A percentile compares a stretch with the other conserved stretches of the same genome.
phyloP scores from a whole-genome alignment of 768 basidiomycete species.

The Suillus ampliporus region DNA sequence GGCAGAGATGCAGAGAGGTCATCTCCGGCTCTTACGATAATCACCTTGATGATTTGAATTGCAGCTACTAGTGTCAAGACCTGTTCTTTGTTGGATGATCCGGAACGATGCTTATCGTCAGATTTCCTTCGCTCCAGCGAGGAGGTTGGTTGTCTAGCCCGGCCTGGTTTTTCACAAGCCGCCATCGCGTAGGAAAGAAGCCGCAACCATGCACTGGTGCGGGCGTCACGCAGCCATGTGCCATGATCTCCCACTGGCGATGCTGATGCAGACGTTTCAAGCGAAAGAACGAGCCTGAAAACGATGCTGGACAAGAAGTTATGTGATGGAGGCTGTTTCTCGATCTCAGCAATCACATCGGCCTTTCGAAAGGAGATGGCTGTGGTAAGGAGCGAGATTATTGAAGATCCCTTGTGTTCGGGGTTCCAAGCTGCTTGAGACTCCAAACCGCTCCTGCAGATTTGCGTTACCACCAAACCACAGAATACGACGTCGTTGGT shows the following conservation, averaged over 20 bases:
- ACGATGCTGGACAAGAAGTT: slow-evolving; percentile 69
- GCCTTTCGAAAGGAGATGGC: slow-evolving; percentile 54
- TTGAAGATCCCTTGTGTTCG: slow-evolving; percentile 18
- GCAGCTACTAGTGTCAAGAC: slow-evolving; percentile 49
- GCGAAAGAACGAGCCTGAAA: slow-evolving; percentile 59
- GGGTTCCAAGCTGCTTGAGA: slow-evolving; percentile 44
- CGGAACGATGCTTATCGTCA: slow-evolving; percentile 37
- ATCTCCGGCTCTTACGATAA: slow-evolving; percentile 64
- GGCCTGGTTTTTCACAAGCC: slow-evolving; percentile 48
- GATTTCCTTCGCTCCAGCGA: slow-evolving; percentile 52
- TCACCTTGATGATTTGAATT: slow-evolving; percentile 70
- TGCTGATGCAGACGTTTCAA: slow-evolving; percentile 56
- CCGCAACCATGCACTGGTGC: slow-evolving; percentile 63
- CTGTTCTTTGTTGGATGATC: slow-evolving; percentile 22
- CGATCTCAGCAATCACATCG: slow-evolving; percentile 61
- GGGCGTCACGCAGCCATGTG: slow-evolving; percentile 49
- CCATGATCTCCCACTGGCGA: slow-evolving; percentile 49
- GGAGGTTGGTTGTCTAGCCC: slow-evolving; percentile 25
- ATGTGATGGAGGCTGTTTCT: slow-evolving; percentile 58
- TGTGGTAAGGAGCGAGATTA: slow-evolving; percentile 49
- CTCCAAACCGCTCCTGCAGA: slow-evolving; percentile 52
- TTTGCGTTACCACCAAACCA: slow-evolving; percentile 48
- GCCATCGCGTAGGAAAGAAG: slow-evolving; percentile 63
- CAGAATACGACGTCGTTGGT: slow-evolving; percentile 59
- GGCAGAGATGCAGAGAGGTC: slow-evolving; percentile 61